Base-by-base conservation (phyloP, 768 basidiomycete genomes). In the Suillus spraguei region DNA sequence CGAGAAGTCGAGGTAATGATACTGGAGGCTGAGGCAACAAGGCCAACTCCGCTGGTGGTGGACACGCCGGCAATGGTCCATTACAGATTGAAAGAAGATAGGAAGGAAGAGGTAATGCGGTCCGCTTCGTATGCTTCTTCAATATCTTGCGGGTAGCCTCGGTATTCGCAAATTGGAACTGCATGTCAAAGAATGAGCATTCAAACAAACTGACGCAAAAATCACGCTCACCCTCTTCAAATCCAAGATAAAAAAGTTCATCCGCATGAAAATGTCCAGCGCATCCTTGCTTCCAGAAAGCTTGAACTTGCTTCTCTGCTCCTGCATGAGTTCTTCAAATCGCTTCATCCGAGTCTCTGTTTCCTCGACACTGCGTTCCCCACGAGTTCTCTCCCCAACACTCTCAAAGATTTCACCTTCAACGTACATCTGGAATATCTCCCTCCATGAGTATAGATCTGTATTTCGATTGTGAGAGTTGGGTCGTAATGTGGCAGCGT, bases 41-140 rank as follows among this genome's bases (percentile, higher is more conserved):
- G 2, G 78, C 64, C 16, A 79, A 72, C 14, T 80, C 76, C 22
- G 79, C 71, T 42, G 69, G 35, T 63, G 62, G 58, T 69, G 60
- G 58, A 70, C 65, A 36, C 32, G 47, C 66, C 28, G 66, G 53
- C 5, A 60, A 22, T 17, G 65, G 66, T 13, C 39, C 64, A 60
- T 64, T 67, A 39, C 47, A 73, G 2, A 61, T 71, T 49, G 66
- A 61, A 62, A 75, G 60, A 17, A 70, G 62, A 60, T 72, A 63
- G 14, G 65, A 64, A 2, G 88, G 82, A 66, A 90, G 81, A 1
- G 92, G 90, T 10, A 98, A 79, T 0, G 91, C 87, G 0, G 95
- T 97, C 4, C 93, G 87, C 72, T 97, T 97, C 35, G 92, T 84
- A 71, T 96, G 95, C 72, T 97, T 97, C 82, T 97, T 97, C 59